Evolutionary conservation across 139 green algal genomes (phyloP).

Genomic region (Chlorella sp.): DNA sequence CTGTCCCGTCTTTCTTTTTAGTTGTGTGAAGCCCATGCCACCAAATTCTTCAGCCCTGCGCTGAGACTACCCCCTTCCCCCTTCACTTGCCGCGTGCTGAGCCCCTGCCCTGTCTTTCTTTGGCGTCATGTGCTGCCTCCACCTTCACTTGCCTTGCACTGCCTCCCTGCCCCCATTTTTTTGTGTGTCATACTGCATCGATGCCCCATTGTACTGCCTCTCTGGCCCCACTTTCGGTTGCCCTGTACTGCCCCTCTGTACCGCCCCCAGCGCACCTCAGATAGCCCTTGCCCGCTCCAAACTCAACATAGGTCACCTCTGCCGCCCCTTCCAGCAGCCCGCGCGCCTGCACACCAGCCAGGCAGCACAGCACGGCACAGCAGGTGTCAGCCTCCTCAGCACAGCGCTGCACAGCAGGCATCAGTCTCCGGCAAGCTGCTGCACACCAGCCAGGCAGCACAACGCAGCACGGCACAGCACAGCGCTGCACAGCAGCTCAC

Average conservation of each 20-base stretch:
- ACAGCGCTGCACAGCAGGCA: neutral
- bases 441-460: neutral
- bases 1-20: too few species aligned
- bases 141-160: too few species aligned
- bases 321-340: constrained; percentile 37
- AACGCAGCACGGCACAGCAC: too few species aligned
- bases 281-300: constrained; percentile 81
- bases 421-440: neutral
- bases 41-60: too few species aligned
- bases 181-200: too few species aligned
- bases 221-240: neutral
- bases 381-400: neutral
- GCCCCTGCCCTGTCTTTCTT: too few species aligned
- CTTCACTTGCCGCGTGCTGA: too few species aligned
- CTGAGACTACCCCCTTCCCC: too few species aligned
- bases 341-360: neutral
- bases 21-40: too few species aligned
- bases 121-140: too few species aligned
- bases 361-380: neutral
- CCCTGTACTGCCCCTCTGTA: neutral
- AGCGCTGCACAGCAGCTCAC: neutral
- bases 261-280: constrained; percentile 38
- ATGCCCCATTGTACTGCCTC: too few species aligned
- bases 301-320: constrained; percentile 61
- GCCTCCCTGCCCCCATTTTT: too few species aligned